Evolutionary conservation across 108 stramenopile species (phyloP).

Genomic region (Skeletonema grethae): DNA sequence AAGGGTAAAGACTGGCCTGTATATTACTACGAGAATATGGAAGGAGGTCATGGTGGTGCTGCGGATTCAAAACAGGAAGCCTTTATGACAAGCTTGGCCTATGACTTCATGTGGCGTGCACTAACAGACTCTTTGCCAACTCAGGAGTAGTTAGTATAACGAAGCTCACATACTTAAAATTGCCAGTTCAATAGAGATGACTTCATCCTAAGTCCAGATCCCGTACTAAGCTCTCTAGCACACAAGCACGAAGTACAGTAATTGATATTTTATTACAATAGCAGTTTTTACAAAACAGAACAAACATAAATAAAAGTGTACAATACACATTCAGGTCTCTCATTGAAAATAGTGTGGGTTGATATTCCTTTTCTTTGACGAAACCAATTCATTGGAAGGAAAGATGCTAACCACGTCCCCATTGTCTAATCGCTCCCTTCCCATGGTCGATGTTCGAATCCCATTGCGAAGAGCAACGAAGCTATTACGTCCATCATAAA

Average conservation of each 20-base stretch:
- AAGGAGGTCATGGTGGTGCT: slow-evolving; percentile 93
- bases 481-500: slow-evolving; percentile 20
- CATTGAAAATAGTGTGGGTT: background rate
- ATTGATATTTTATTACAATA: background rate
- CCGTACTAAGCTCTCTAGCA: no score
- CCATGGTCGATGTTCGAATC: slow-evolving; percentile 29
- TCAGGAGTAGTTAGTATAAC: background rate
- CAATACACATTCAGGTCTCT: background rate
- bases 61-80: slow-evolving; percentile 88
- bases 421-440: slow-evolving; percentile 55
- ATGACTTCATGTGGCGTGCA: slow-evolving; percentile 87
- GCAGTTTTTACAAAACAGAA: background rate
- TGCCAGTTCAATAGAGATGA: no score
- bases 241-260: background rate
- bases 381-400: slow-evolving; percentile 23
- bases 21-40: slow-evolving; percentile 94
- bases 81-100: slow-evolving; percentile 77
- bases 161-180: no score
- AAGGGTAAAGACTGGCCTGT: slow-evolving; percentile 82
- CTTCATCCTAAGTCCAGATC: no score
- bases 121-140: slow-evolving; percentile 46
- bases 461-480: slow-evolving; percentile 52
- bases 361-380: slow-evolving; percentile 7
- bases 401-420: slow-evolving; percentile 71
- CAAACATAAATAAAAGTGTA: background rate